Conservation (phyloP, 1,284 basidiomycete genomes). For the Apiotrichum sp. region DNA sequence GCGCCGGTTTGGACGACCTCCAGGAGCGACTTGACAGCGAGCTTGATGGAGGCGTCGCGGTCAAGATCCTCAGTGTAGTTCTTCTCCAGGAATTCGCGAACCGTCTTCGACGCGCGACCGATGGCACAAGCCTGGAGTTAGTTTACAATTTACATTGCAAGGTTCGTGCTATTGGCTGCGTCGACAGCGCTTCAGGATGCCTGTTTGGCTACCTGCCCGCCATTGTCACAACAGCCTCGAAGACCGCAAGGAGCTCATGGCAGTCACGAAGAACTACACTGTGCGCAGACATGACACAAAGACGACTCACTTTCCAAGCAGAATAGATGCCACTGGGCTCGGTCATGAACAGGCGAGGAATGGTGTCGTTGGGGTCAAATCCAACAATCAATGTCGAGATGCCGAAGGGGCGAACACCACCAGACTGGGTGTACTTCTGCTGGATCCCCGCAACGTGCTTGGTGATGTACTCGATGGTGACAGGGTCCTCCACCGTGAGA, state of each 20-base stretch:
- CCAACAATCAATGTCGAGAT: conserved; percentile 96
- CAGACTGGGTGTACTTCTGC: conserved; percentile 98
- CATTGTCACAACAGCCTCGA: no score
- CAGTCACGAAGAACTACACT: no score
- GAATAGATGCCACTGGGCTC: conserved; percentile 98
- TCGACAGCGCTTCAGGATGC: no score
- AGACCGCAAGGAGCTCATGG: no score
- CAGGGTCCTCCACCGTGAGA: conserved; percentile 95
- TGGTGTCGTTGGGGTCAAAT: conserved; percentile 87
- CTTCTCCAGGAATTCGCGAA: conserved; percentile 98
- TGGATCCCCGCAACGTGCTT: conserved; percentile 96
- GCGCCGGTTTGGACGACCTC: conserved; percentile 61
- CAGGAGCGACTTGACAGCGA: conserved; percentile 84
- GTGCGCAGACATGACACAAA: no score
- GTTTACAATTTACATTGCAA: background rate
- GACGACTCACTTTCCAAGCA: conserved; percentile 81
- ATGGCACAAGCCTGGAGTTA: conserved; percentile 81
- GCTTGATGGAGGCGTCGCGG: conserved; percentile 84
- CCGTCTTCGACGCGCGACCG: conserved; percentile 95
- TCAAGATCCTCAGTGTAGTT: conserved; percentile 89
- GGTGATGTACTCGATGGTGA: conserved; percentile 97
- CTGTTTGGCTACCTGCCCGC: no score
- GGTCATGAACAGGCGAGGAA: conserved; percentile 88
- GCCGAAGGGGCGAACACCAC: conserved; percentile 96
- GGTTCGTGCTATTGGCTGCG: no score